Conservation (phyloP, 2,329 filamentous ascomycete species). For the Mycosphaerella sp. region DNA sequence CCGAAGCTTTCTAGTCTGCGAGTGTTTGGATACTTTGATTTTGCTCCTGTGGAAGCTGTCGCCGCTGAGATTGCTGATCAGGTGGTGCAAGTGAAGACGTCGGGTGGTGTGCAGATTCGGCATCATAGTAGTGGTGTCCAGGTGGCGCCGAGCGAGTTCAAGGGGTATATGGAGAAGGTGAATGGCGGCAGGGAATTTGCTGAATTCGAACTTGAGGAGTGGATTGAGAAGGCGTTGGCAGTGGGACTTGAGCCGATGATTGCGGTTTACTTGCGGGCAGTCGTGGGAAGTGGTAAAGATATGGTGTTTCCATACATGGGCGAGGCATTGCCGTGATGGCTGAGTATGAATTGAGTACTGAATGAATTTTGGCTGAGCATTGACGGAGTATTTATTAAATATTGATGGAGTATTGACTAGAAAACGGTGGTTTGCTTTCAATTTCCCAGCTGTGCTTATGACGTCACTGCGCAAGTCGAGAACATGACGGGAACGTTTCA, state of each 20-base stretch:
- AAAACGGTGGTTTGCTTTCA: too few relatives aligned
- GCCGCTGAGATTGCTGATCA: constrained; percentile 7
- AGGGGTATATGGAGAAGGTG: constrained; percentile 9
- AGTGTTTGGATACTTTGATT: constrained; percentile 16
- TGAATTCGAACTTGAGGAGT: constrained; percentile 17
- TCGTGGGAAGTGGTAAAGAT: not conserved
- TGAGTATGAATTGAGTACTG: too few relatives aligned
- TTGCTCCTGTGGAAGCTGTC: constrained; percentile 12
- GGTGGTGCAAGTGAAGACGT: not conserved
- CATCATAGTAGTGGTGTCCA: constrained; percentile 16
- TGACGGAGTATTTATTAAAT: too few relatives aligned
- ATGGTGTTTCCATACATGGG: constrained; percentile 20
- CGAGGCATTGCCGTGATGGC: not conserved
- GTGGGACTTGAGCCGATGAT: constrained; percentile 19
- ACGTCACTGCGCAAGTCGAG: too few relatives aligned
- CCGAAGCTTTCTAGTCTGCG: constrained; percentile 10
- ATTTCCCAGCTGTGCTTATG: too few relatives aligned
- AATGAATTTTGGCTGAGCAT: too few relatives aligned
- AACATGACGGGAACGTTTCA: too few relatives aligned
- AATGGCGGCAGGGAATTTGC: constrained; percentile 9
- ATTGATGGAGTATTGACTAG: too few relatives aligned
- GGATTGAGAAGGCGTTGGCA: constrained; percentile 12
- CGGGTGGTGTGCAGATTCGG: constrained; percentile 7
- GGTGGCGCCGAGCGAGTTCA: constrained; percentile 12
- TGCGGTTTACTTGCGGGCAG: constrained; percentile 14